Evolutionary conservation across 139 green algal genomes (phyloP).

Genomic region (Coelastrella sp.): DNA sequence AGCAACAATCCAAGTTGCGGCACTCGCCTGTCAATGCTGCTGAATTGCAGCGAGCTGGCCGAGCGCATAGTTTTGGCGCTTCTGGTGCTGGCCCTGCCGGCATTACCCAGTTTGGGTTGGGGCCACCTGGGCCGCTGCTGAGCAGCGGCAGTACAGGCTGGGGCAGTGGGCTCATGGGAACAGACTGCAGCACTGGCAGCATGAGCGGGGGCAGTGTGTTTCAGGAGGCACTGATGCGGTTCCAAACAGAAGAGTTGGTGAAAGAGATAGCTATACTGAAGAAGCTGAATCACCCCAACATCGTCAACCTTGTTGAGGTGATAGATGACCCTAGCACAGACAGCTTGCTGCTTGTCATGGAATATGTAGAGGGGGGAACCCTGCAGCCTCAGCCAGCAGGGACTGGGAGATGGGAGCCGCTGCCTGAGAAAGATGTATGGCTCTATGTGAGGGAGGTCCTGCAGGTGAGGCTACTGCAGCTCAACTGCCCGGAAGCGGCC

Average conservation of each 20-base stretch:
- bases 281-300: slow-evolving; percentile 69
- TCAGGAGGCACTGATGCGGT: slow-evolving; percentile 45
- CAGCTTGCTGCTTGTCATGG: slow-evolving; percentile 74
- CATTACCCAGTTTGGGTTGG: not conserved
- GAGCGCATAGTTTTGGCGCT: not conserved
- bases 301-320: slow-evolving; percentile 69
- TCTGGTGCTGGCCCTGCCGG: slow-evolving; percentile 17
- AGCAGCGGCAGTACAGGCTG: slow-evolving; percentile 21
- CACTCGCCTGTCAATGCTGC: not conserved
- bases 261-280: slow-evolving; percentile 75
- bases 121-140: not conserved
- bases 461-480: slow-evolving; percentile 41
- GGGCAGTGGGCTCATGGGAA: slow-evolving; percentile 23
- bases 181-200: slow-evolving; percentile 38
- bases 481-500: no score
- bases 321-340: slow-evolving; percentile 69
- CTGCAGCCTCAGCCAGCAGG: slow-evolving; percentile 50
- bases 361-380: slow-evolving; percentile 66
- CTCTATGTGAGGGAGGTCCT: slow-evolving; percentile 51
- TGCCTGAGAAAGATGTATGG: slow-evolving; percentile 57
- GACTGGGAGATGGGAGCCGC: slow-evolving; percentile 44
- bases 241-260: slow-evolving; percentile 57
- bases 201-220: slow-evolving; percentile 37
- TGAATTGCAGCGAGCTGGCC: not conserved
- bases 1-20: slow-evolving; percentile 3